These are phyloP conservation scores for Penicillium antarcticum DNA, from an alignment of 495 filamentous ascomycete genomes.

Conservation along the genomic window DNA sequence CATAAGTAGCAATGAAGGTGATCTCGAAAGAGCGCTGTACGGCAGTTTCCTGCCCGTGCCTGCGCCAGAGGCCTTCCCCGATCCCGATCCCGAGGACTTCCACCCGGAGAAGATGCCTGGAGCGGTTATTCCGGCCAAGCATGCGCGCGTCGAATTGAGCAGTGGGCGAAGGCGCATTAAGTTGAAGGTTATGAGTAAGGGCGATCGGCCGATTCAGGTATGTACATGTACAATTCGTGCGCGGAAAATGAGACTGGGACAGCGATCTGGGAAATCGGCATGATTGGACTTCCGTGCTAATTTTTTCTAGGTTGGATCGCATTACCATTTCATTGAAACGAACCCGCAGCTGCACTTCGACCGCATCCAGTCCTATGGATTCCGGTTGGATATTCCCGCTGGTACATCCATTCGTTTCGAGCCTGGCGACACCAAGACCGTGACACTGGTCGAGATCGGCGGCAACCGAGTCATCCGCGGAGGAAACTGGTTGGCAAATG, in stretches of 20 bases:
- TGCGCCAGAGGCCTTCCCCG: constrained; percentile 59
- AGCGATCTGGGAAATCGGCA: too few relatives aligned
- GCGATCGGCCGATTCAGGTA: constrained; percentile 89
- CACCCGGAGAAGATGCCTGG: constrained; percentile 69
- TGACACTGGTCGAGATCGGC: constrained; percentile 87
- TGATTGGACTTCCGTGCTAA: neutral
- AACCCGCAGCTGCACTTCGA: constrained; percentile 93
- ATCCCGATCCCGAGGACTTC: constrained; percentile 58
- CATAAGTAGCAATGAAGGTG: constrained; percentile 81
- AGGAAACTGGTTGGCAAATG: constrained; percentile 76
- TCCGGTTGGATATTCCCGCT: constrained; percentile 82
- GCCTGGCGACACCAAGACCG: constrained; percentile 89
- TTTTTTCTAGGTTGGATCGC: constrained; percentile 67
- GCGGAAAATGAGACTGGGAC: neutral
- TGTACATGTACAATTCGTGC: neutral
- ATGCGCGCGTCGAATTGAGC: constrained; percentile 62
- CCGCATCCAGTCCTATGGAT: constrained; percentile 79
- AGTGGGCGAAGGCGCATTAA: constrained; percentile 69
- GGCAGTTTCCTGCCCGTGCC: constrained; percentile 90
- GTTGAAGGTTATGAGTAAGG: constrained; percentile 78
- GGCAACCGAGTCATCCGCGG: constrained; percentile 80
- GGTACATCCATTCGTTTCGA: constrained; percentile 95
- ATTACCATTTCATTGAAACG: constrained; percentile 95
- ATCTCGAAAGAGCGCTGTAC: constrained; percentile 82
- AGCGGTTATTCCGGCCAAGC: constrained; percentile 70